Base-by-base conservation (phyloP, 2,329 filamentous ascomycete species). In the Nigrospora osmanthi region DNA sequence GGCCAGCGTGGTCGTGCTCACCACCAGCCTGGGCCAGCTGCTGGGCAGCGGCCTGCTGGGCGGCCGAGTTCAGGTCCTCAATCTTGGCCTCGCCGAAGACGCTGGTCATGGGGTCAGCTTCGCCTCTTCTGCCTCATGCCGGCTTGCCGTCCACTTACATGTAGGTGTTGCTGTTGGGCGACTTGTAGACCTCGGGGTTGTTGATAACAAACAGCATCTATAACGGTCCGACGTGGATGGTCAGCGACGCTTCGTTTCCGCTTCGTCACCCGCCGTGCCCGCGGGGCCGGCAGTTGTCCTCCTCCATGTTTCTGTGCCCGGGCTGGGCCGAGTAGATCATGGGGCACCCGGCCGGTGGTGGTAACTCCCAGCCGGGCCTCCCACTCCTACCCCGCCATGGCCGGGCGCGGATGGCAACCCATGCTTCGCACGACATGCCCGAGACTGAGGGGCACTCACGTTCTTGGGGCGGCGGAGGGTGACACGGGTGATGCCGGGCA, bases 51-150 rank as follows among this genome's bases (percentile, higher is more conserved):
- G 87, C 89, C 62, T 91, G 88, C 78, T 97, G 93, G 62, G 91
- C 91, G 67, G 91, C 88, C 61, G 93, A 94, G 85, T 97, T 98
- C 64, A 97, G 80, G 73, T 98, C 94, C 82, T 98, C 93, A 57
- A 98, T 97, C 87, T 98, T 98, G 67, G 94, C 93, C 80, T 98
- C 94, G 70, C 93, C 93, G 68, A 98, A 98, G 72, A 97, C 94
- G 74, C 91, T 96, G 59, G 33, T 23, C 14, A 37, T 5, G 17
- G 11, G 11, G 31, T 43, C 14, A 37, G 34, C 35, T 28, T 37
- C 13, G 9, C 16, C 19, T n/a, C n/a, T 7, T 15, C 12, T 19
- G 16, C 23, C 23, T 28, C 23, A 4, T 28, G 23, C 23, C 23
- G 10, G 23, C 23, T 6, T n/a, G 11, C 34, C 11, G 5, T 28